A percentile compares a stretch with the other conserved stretches of the same genome.
These are phyloP conservation scores for Botrytis elliptica DNA, from an alignment of 2,329 filamentous ascomycete species.

Conservation along the genomic window DNA sequence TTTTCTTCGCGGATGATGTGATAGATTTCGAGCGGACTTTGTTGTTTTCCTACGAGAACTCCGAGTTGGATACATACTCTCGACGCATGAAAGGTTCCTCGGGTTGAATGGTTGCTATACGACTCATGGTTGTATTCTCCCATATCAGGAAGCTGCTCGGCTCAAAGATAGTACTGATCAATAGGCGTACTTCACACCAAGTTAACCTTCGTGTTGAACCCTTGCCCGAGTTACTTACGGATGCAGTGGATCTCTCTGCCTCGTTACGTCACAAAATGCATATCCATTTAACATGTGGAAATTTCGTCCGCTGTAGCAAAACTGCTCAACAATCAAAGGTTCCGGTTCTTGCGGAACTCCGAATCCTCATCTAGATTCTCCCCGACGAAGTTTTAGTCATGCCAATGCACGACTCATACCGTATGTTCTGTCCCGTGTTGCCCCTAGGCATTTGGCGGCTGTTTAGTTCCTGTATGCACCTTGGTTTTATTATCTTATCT, in stretches of 20 bases:
- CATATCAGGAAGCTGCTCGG: background rate
- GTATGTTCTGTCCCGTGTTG: background rate
- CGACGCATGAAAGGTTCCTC: background rate
- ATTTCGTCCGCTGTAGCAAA: background rate
- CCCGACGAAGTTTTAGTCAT: background rate
- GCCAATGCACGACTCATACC: background rate
- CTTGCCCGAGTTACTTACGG: background rate
- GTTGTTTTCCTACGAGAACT: background rate
- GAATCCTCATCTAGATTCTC: background rate
- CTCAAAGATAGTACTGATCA: background rate
- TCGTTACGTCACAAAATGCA: background rate
- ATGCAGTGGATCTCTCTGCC: background rate
- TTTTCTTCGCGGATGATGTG: background rate
- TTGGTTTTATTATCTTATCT: constrained; percentile 20
- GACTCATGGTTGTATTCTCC: background rate
- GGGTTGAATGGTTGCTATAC: background rate
- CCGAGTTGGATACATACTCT: background rate
- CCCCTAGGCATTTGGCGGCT: background rate
- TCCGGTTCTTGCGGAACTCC: background rate
- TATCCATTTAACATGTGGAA: background rate
- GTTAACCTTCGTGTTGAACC: background rate
- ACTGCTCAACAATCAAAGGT: background rate
- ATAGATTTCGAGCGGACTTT: too few relatives aligned
- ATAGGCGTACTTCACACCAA: background rate
- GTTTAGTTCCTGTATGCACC: constrained; percentile 2